phyloP scores from a whole-genome alignment of 495 filamentous ascomycete species.

The Baudoinia panamericana region DNA sequence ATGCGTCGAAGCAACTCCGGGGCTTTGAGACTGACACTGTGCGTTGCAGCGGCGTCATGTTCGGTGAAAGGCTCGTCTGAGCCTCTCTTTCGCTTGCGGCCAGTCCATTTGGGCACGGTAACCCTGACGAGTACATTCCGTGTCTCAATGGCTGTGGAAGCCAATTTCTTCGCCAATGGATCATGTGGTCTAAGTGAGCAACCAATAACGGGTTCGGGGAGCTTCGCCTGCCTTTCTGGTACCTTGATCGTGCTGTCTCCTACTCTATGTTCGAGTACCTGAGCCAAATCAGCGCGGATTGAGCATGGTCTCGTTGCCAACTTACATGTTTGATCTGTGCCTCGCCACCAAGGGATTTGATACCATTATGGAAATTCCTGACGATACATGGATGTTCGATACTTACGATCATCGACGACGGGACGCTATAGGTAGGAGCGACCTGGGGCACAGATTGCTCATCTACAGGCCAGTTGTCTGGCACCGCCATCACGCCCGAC shows the following conservation, averaged over 20 bases:
- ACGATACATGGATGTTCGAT: slow-evolving; percentile 84
- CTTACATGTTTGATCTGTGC: slow-evolving; percentile 52
- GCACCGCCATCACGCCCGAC: too few species aligned
- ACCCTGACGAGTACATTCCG: slow-evolving; percentile 78
- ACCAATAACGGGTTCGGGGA: slow-evolving; percentile 31
- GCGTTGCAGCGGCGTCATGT: background rate
- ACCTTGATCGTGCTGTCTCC: slow-evolving; percentile 7
- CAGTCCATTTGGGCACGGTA: slow-evolving; percentile 73
- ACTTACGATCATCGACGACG: slow-evolving; percentile 50
- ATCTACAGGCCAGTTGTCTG: too few species aligned
- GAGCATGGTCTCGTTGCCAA: background rate
- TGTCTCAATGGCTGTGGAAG: slow-evolving; percentile 54
- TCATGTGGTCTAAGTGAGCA: slow-evolving; percentile 67
- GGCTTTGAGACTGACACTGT: slow-evolving; percentile 2
- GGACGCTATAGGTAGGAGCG: slow-evolving; percentile 24
- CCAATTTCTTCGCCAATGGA: slow-evolving; percentile 56
- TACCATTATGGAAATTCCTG: slow-evolving; percentile 65
- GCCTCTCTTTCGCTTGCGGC: slow-evolving; percentile 68
- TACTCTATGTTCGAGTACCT: slow-evolving; percentile 13
- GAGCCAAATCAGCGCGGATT: background rate
- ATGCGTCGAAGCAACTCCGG: slow-evolving; percentile 47
- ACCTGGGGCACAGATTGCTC: too few species aligned
- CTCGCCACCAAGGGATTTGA: slow-evolving; percentile 63
- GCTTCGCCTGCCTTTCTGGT: background rate
- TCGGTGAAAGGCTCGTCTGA: slow-evolving; percentile 47